A percentile compares a stretch with the other conserved stretches of the same genome.
These are phyloP conservation scores for Lepidium sativum DNA, from an alignment of 345 rosid species.

Conservation along the genomic window DNA sequence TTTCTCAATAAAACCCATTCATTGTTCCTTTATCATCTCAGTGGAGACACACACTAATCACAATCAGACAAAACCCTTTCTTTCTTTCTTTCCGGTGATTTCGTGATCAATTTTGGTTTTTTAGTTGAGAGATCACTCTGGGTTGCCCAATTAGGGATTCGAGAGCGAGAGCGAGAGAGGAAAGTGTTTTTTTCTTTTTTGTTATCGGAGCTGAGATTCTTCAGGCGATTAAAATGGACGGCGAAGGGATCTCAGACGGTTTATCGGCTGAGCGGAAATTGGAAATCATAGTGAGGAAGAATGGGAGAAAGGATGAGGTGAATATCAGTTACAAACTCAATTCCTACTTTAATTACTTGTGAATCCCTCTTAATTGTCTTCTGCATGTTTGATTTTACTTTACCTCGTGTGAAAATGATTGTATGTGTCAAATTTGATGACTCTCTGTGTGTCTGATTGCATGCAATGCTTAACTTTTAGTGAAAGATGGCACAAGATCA, in stretches of 20 bases:
- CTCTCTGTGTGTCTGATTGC: neutral
- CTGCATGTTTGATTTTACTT: constrained; percentile 14
- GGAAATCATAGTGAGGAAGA: constrained; percentile 43
- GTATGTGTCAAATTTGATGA: neutral
- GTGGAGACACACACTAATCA: constrained; percentile 9
- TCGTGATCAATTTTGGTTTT: constrained; percentile 10
- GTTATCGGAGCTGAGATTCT: neutral
- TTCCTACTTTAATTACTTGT: neutral
- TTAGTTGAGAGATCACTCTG: neutral
- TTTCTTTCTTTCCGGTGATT: neutral
- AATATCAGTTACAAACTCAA: neutral
- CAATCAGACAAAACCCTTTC: neutral
- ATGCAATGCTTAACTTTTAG: constrained; percentile 17
- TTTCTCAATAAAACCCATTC: neutral
- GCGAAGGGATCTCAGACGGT: constrained; percentile 31
- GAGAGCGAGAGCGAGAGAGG: neutral
- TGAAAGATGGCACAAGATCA: neutral
- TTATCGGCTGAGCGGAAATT: constrained; percentile 57
- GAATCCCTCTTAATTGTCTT: neutral
- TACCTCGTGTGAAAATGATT: neutral
- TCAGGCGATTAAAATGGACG: constrained; percentile 10
- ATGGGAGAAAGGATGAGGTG: constrained; percentile 78
- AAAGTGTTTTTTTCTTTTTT: neutral
- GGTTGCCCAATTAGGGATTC: neutral
- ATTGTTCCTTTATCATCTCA: neutral